Evolutionary conservation across 1,284 basidiomycete species (phyloP).

Genomic region (Sporisorium graminicola): DNA sequence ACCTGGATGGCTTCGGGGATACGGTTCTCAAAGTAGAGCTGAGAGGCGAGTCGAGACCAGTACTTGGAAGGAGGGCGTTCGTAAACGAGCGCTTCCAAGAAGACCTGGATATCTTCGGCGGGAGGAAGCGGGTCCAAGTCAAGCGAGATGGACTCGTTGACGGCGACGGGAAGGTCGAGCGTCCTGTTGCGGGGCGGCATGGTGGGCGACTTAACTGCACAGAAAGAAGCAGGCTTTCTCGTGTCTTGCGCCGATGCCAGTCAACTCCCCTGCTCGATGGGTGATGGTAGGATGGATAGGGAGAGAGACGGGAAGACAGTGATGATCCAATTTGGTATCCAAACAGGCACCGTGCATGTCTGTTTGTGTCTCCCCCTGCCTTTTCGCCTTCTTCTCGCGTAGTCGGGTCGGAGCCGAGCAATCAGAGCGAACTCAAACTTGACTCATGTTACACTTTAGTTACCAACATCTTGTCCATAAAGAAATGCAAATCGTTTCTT

Average conservation of each 20-base stretch:
- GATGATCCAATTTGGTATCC: background rate
- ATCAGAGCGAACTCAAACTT: background rate
- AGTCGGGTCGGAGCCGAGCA: slow-evolving; percentile 6
- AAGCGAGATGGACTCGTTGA: slow-evolving; percentile 60
- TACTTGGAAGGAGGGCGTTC: slow-evolving; percentile 57
- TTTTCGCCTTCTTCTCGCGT: slow-evolving; percentile 14
- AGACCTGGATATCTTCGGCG: slow-evolving; percentile 60
- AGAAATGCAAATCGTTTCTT: background rate
- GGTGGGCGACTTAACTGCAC: slow-evolving; percentile 4
- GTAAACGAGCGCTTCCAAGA: slow-evolving; percentile 59
- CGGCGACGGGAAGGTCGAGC: slow-evolving; percentile 60
- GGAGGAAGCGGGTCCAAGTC: slow-evolving; percentile 62
- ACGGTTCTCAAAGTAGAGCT: slow-evolving; percentile 56
- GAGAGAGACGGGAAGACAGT: background rate
- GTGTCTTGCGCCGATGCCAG: too few relatives aligned
- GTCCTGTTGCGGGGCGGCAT: slow-evolving; percentile 51
- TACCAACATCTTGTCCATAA: background rate
- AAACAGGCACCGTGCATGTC: background rate
- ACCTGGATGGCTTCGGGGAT: slow-evolving; percentile 52
- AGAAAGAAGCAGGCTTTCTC: too few relatives aligned
- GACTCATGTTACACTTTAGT: background rate
- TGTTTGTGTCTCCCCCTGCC: background rate
- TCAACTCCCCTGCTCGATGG: background rate
- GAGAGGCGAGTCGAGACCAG: slow-evolving; percentile 61
- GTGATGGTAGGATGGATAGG: background rate